Percentiles rank a stretch among this genome's conserved stretches.
phyloP scores from a whole-genome alignment of 495 filamentous ascomycete genomes.

The Neohortaea acidophila region DNA sequence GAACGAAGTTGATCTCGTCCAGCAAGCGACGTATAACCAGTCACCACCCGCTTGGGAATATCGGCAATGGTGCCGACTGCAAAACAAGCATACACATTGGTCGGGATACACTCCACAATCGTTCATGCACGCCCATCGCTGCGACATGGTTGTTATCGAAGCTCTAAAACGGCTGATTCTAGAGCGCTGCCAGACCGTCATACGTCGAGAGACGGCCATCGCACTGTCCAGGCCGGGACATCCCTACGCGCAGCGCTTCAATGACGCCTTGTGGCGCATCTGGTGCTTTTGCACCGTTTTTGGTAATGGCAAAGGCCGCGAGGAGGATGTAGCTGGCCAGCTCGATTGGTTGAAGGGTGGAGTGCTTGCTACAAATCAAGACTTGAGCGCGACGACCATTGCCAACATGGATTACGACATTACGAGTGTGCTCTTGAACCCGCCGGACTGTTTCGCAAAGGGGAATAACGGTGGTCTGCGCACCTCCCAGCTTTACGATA shows the following conservation, averaged over 20 bases:
- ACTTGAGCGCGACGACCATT: conserved; percentile 23
- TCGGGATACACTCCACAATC: conserved; percentile 38
- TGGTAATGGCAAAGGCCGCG: conserved; percentile 41
- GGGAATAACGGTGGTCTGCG: conserved; percentile 44
- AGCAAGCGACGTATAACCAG: conserved; percentile 38
- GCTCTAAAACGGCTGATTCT: conserved; percentile 46
- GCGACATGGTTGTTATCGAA: conserved; percentile 44
- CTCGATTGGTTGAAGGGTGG: conserved; percentile 52
- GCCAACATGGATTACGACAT: conserved; percentile 37
- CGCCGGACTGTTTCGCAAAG: conserved; percentile 41
- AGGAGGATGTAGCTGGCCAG: conserved; percentile 48
- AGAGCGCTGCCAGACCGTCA: conserved; percentile 41
- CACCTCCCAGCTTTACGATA: conserved; percentile 44
- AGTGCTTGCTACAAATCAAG: conserved; percentile 31
- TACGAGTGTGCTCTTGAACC: conserved; percentile 39
- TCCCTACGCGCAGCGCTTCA: conserved; percentile 37
- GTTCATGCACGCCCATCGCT: conserved; percentile 41
- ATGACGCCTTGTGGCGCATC: conserved; percentile 52
- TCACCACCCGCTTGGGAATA: conserved; percentile 53
- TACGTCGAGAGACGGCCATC: conserved; percentile 42
- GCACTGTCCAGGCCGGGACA: conserved; percentile 40
- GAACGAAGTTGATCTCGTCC: conserved; percentile 42
- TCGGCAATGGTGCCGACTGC: conserved; percentile 46
- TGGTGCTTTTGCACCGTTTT: conserved; percentile 60
- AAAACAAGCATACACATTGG: conserved; percentile 44